Percentiles rank a stretch among this genome's conserved stretches.
phyloP scores from a whole-genome alignment of 2,329 filamentous ascomycete genomes.

The Calonectria naviculata region DNA sequence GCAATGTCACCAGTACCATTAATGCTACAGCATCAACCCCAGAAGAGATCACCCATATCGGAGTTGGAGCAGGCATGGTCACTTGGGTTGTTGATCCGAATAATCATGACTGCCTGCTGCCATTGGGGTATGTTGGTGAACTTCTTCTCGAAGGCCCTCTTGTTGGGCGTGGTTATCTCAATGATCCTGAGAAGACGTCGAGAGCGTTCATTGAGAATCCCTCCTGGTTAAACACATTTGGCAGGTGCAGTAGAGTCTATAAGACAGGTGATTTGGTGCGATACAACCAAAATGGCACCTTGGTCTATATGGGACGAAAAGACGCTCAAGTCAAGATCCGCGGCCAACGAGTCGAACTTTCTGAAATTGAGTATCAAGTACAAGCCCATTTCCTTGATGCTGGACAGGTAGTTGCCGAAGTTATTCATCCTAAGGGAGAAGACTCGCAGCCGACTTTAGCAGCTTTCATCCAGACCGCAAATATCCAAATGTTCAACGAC shows the following conservation, averaged over 20 bases:
- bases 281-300: constrained; percentile 51
- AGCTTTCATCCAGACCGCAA: not conserved
- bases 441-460: constrained; percentile 1
- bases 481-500: not conserved
- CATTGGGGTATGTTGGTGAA: constrained; percentile 15
- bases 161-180: not conserved
- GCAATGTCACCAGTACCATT: not conserved
- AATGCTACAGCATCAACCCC: not conserved
- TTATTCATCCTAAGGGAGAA: constrained; percentile 8
- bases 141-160: constrained; percentile 15
- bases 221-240: not conserved
- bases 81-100: constrained; percentile 14
- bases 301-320: constrained; percentile 61
- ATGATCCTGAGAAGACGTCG: not conserved
- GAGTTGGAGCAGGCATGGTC: not conserved
- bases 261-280: constrained; percentile 59
- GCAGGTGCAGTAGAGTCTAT: constrained; percentile 44
- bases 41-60: not conserved
- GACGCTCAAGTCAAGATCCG: constrained; percentile 69
- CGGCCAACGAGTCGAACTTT: constrained; percentile 67
- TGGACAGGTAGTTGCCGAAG: constrained; percentile 10
- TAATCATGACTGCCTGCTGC: constrained; percentile 7
- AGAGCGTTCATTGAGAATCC: not conserved
- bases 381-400: not conserved
- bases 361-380: constrained; percentile 32